Evolutionary conservation across 2,329 filamentous ascomycete species (phyloP), one percentile per base, ranked within the genome.

Genomic region (Mycosphaerella sp.): DNA sequence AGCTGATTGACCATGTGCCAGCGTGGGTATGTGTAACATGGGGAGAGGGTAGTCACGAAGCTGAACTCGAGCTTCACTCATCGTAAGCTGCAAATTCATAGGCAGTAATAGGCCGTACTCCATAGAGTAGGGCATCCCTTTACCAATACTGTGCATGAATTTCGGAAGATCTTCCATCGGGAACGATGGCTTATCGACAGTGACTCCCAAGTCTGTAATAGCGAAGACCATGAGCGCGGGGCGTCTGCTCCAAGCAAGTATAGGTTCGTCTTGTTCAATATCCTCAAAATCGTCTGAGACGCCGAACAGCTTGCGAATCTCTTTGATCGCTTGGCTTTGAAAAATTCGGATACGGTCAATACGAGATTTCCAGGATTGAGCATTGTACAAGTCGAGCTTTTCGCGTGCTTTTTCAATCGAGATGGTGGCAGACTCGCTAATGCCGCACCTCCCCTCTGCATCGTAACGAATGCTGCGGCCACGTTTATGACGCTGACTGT

Each of bases 41-140:
- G 94, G 93, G 17, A 98, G 74, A 7, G 94, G 94, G 64, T 98
- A 98, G 71, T 98, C 93, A 58, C 93, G 82, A 17, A 98, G 73
- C 12, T 84, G 85, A n/a, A 94, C 79, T 55, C 86, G 84, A 8
- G 85, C 88, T 69, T 98, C 93, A 44, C 89, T 87, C 83, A 96
- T 90, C 54, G 87, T 87, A 56, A 98, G 79, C 58, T 89, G 84
- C 2, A 98, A 78, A 67, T 86, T 87, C 84, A 96, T 89, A 0
- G 93, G 94, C 9, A 98, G 75, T 14, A 98, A 77, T 16, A 98
- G 75, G 8, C 89, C 84, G 67, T 97, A 98, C 64, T 91, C 76
- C 80, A 89, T 98, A 63, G 94, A 85, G 56, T 82, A 78, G 1
- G 93, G 93, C 82, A 98, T 94, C 1, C 93, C 93, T 71, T 98